Base-by-base conservation (phyloP, 2,329 filamentous ascomycete genomes). In the Zymoseptoria passerinii region DNA sequence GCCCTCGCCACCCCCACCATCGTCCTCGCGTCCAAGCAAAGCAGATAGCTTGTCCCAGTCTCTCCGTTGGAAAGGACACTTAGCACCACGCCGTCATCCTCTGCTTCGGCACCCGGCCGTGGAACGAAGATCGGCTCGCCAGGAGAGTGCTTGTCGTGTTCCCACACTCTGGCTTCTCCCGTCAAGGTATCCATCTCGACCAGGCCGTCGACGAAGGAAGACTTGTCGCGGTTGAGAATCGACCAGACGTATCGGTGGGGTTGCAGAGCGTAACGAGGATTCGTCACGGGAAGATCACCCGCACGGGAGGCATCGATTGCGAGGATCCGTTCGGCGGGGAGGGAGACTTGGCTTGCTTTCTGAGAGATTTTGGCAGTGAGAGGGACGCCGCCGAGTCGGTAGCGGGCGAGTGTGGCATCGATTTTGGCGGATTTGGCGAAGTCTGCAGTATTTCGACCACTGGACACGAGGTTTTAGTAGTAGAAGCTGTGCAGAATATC, bases 401-500 rank as follows among this genome's bases (percentile, higher is more conserved):
- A 62, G 16, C 63, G 59, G n/a, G 52, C 52, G 27, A 63, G 55
- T 5, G 23, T 48, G 28, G 53, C 48, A 10, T 57, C 28, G 28
- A 35, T 29, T 9, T 55, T 59, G 10, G 48, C 48, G 13, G 20
- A n/a, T 49, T 56, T 54, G 8, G 49, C 35, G 27, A 20, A 54
- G 2, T 35, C 13, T 9, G n/a, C 29, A 16, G 20, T 53, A 27
- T 35, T 75, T 28, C 83, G 68, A 1, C 77, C 77, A 54, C 83
- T 78, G 13, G 78, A 81, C n/a, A 85, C 73, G 2, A 91, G 69
- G 48, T 88, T 82, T 53, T 88, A 81, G 71, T 90, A 86, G 74
- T 90, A 90, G 61, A 90, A 82, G 7, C 75, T 76, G 28, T 83
- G 78, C 44, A 94, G 75, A 16, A 91, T 77, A 58, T 89, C 84